Evolutionary conservation across 495 filamentous ascomycete species (phyloP).

Genomic region (Aspergillus heteromorphus): DNA sequence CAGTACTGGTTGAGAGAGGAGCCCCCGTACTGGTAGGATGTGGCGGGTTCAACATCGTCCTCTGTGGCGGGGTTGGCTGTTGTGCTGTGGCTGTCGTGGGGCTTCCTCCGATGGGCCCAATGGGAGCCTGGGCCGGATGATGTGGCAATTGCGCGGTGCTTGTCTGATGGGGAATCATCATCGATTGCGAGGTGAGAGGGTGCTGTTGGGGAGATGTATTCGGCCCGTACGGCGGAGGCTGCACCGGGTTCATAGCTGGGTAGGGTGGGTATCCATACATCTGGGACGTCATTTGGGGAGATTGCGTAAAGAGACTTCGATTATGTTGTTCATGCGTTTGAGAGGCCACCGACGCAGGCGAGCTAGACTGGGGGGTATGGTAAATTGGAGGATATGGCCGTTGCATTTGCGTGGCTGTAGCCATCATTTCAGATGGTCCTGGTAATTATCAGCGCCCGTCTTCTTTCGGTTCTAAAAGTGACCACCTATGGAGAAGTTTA

Average conservation of each 20-base stretch:
- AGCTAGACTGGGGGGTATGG: slow-evolving; percentile 92
- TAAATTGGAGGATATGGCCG: slow-evolving; percentile 87
- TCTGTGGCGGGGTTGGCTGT: slow-evolving; percentile 35
- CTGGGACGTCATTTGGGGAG: slow-evolving; percentile 68
- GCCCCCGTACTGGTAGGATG: slow-evolving; percentile 43
- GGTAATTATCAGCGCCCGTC: background rate
- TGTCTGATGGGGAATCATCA: slow-evolving; percentile 67
- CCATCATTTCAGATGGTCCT: slow-evolving; percentile 93
- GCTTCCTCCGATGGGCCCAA: slow-evolving; percentile 23
- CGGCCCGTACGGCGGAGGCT: slow-evolving; percentile 69
- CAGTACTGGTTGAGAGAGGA: slow-evolving; percentile 48
- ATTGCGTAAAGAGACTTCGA: slow-evolving; percentile 75
- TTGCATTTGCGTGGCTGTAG: slow-evolving; percentile 76
- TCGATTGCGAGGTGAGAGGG: slow-evolving; percentile 54
- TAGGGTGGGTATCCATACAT: slow-evolving; percentile 75
- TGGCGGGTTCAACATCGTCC: slow-evolving; percentile 37
- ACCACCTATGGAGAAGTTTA: background rate
- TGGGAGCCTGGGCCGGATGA: slow-evolving; percentile 42
- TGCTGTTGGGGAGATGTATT: slow-evolving; percentile 67
- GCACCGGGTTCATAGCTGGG: slow-evolving; percentile 63
- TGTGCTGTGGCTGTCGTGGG: slow-evolving; percentile 40
- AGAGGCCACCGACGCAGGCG: slow-evolving; percentile 91
- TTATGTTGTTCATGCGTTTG: slow-evolving; percentile 83
- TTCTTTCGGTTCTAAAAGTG: background rate
- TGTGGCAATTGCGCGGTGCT: slow-evolving; percentile 53